A percentile compares a stretch with the other conserved stretches of the same genome.
phyloP scores from a whole-genome alignment of 208 protist genomes.

The Sergeia podlipaevii region DNA sequence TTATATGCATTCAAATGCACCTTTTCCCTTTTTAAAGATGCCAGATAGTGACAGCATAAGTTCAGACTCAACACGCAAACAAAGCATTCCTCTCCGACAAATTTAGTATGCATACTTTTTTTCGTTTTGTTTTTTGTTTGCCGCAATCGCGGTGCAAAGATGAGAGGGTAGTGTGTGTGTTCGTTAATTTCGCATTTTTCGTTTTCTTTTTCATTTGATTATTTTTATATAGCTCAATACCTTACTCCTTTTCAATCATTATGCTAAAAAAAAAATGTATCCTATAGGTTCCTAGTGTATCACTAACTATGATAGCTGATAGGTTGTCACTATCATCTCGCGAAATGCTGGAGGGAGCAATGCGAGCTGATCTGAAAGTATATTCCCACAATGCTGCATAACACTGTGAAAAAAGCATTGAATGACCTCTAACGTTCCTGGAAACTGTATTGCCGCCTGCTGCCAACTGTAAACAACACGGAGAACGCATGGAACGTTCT shows the following conservation, averaged over 20 bases:
- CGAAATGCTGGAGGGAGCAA: conserved; percentile 16
- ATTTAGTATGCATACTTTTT: too few species aligned
- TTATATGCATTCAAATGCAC: too few species aligned
- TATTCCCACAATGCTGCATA: conserved; percentile 9
- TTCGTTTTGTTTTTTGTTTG: too few species aligned
- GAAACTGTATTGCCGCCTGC: conserved; percentile 35
- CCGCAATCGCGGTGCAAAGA: conserved; percentile 1
- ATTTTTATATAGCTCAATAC: too few species aligned
- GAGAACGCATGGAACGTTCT: conserved; percentile 31
- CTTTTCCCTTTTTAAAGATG: too few species aligned
- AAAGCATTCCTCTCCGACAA: too few species aligned
- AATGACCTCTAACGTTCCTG: conserved; percentile 37
- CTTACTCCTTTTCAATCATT: too few species aligned
- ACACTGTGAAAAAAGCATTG: conserved; percentile 20
- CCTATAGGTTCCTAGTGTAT: background rate
- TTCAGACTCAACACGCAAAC: too few species aligned
- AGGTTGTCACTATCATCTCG: conserved; percentile 26
- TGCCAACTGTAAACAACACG: conserved; percentile 75
- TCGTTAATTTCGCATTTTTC: too few species aligned
- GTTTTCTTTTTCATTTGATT: conserved; percentile 10
- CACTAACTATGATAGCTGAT: conserved; percentile 1
- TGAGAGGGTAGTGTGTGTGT: too few species aligned
- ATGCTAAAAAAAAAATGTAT: too few species aligned
- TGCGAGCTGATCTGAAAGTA: conserved; percentile 18
- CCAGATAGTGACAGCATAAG: too few species aligned